These are phyloP conservation scores for Neofusicoccum umdonicola DNA, from an alignment of 2,329 filamentous ascomycete species.

Conservation along the genomic window DNA sequence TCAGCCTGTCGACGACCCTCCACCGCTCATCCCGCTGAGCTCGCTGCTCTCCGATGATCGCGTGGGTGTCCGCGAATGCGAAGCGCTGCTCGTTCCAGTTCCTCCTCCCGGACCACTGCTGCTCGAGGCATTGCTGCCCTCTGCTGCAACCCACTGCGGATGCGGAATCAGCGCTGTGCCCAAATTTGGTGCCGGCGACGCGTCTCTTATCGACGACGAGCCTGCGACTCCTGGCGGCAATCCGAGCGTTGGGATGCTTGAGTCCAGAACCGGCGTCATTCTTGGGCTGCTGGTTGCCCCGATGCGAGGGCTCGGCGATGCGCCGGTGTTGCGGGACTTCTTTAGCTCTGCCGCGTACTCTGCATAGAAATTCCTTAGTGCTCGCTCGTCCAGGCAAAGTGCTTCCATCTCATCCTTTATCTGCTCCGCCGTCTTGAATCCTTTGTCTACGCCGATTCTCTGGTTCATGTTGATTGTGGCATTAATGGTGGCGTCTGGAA, in stretches of 20 bases:
- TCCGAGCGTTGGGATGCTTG: constrained; percentile 43
- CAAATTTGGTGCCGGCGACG: neutral
- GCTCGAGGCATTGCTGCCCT: neutral
- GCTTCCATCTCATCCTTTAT: constrained; percentile 45
- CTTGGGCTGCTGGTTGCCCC: constrained; percentile 18
- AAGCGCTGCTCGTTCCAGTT: neutral
- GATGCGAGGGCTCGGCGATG: constrained; percentile 41
- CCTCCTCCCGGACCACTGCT: neutral
- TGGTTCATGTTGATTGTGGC: neutral
- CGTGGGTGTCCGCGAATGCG: constrained; percentile 8
- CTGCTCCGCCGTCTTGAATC: constrained; percentile 31
- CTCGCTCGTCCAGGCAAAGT: constrained; percentile 42
- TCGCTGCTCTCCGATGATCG: constrained; percentile 1
- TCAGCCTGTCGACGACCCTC: neutral
- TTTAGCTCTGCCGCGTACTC: constrained; percentile 35
- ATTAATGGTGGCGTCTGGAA: constrained; percentile 30
- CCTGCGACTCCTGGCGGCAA: constrained; percentile 32
- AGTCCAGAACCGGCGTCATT: constrained; percentile 29
- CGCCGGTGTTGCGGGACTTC: constrained; percentile 26
- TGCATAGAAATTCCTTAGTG: constrained; percentile 44
- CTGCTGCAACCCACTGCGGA: neutral
- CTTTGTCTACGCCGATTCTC: neutral
- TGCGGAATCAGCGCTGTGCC: neutral
- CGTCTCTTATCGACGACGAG: neutral
- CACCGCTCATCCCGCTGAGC: neutral